These are phyloP conservation scores for Aegilops speltoides DNA, from an alignment of 176 grass and related monocot species.

Conservation along the genomic window DNA sequence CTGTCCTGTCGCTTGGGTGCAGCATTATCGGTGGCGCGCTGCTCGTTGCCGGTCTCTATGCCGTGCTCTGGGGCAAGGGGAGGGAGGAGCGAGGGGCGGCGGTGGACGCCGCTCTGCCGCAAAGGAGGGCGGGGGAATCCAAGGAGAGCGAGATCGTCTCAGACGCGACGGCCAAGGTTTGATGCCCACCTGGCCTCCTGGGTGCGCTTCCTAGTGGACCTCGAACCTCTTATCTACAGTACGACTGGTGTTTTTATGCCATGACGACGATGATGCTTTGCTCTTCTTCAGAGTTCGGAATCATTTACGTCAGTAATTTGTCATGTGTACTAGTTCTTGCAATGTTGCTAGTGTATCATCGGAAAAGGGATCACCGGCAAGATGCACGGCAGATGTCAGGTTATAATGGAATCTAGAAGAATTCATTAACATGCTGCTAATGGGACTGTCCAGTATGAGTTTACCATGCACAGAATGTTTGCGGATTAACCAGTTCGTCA, in stretches of 20 bases:
- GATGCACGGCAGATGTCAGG: background rate
- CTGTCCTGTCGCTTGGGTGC: slow-evolving; percentile 17
- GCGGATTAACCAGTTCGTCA: background rate
- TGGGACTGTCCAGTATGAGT: background rate
- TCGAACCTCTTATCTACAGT: background rate
- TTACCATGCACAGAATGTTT: background rate
- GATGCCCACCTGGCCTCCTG: background rate
- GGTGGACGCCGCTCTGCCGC: background rate
- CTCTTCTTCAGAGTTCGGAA: background rate
- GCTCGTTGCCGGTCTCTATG: slow-evolving; percentile 67
- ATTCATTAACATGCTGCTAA: background rate
- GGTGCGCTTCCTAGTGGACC: background rate
- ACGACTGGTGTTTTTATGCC: background rate
- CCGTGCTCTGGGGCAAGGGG: slow-evolving; percentile 74
- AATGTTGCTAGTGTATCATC: background rate
- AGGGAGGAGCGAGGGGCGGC: slow-evolving; percentile 8
- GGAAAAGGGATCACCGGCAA: background rate
- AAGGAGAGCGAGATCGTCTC: background rate
- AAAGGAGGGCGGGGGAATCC: background rate
- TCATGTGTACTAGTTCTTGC: background rate
- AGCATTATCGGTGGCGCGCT: slow-evolving; percentile 58
- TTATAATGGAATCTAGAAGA: background rate
- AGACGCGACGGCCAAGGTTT: slow-evolving; percentile 10
- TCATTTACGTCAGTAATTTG: background rate
- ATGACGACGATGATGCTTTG: background rate